Evolutionary conservation across 2,329 filamentous ascomycete species (phyloP).

Genomic region (Xylariaceae sp.): DNA sequence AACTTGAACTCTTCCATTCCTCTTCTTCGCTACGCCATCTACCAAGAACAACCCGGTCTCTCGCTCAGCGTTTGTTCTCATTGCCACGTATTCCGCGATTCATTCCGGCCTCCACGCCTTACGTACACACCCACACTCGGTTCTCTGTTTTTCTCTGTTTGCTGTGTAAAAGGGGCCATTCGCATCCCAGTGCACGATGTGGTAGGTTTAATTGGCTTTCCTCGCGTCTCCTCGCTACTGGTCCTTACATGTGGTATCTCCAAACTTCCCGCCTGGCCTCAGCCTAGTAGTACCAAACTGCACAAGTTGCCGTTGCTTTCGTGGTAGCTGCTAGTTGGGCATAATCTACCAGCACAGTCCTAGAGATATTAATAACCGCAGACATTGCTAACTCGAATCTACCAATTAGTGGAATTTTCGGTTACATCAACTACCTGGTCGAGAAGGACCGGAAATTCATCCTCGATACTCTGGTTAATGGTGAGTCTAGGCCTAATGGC

Average conservation of each 20-base stretch:
- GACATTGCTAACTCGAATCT: conserved; percentile 23
- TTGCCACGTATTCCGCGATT: conserved; percentile 7
- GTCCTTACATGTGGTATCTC: conserved; percentile 4
- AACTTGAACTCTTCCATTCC: background rate
- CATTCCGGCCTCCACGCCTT: too few relatives aligned
- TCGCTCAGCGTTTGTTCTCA: conserved; percentile 17
- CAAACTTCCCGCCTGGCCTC: too few relatives aligned
- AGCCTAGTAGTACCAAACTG: too few relatives aligned
- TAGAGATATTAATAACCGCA: conserved; percentile 7
- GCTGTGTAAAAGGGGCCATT: conserved; percentile 10
- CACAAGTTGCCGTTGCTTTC: too few relatives aligned
- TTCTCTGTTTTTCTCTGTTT: conserved; percentile 14
- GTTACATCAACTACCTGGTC: conserved; percentile 98
- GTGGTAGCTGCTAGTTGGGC: too few relatives aligned
- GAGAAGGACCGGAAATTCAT: conserved; percentile 98
- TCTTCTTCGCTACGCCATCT: background rate
- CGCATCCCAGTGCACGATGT: conserved; percentile 26
- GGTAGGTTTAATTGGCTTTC: conserved; percentile 29
- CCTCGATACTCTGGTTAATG: conserved; percentile 92
- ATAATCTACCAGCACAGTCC: background rate
- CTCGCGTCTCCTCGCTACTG: too few relatives aligned
- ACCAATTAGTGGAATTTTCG: conserved; percentile 75
- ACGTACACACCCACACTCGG: background rate
- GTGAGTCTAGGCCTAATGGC: conserved; percentile 56
- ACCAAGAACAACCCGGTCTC: too few relatives aligned